Base-by-base conservation (phyloP, 2,329 filamentous ascomycete genomes). In the Blastomyces silverae region DNA sequence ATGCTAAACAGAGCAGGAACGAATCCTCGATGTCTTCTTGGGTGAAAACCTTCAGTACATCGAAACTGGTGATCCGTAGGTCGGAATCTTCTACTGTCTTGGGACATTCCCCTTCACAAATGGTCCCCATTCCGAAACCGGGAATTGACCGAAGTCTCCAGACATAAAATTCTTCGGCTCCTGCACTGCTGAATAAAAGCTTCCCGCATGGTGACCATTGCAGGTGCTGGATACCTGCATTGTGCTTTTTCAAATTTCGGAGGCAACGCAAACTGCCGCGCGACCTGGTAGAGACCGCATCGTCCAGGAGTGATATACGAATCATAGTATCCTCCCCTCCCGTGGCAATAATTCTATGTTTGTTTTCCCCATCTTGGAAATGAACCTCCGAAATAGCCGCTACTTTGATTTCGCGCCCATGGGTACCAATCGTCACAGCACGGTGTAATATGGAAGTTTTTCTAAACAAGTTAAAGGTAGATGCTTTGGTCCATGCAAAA, bases 131-230 rank as follows among this genome's bases (percentile, higher is more conserved):
- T 2, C 78, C 79, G 64, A 84, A 77, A 1, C 81, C 79, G 34
- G 86, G 80, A 7, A 89, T 74, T 13, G 73, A 72, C 58, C 79
- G 80, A 44, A 93, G 75, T 52, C 85, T 83, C 93, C 94, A 99
- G 13, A 92, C 83, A 70, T 88, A 93, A 68, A 97, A 89, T 75
- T 99, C 93, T 74, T 97, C 93, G 66, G 87, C 88, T 0, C 92
- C 94, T 6, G 86, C 91, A 71, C 91, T 92, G 68, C 90, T 96
- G 73, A 97, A 89, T 2, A 99, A 83, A 70, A 88, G 89, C 0
- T 80, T 75, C 1, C 88, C 84, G 58, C 85, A 82, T 0, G 75
- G 73, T 1, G 89, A 86, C 90, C 91, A 97, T 66, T 83, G 83
- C 0, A 96, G 79, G 67, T 87, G 84, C 74, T 97, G 93, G 8